These are phyloP conservation scores for Clarireedia homoeocarpa DNA, from an alignment of 2,329 filamentous ascomycete species.

Conservation along the genomic window DNA sequence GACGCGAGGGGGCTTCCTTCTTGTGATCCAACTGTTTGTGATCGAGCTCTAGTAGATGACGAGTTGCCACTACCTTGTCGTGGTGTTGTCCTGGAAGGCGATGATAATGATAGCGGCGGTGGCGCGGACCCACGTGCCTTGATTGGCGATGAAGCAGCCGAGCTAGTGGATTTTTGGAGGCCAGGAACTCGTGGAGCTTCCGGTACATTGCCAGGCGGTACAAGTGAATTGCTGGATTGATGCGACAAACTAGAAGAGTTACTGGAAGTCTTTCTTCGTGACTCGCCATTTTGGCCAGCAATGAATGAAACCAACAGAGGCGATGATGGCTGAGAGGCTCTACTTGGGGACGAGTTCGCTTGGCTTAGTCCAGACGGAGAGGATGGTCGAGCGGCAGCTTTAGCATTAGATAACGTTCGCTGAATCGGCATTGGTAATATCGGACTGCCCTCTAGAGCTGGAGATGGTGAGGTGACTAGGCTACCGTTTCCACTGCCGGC, in stretches of 20 bases:
- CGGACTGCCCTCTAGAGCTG: constrained; percentile 77
- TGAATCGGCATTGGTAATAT: constrained; percentile 73
- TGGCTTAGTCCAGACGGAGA: constrained; percentile 79
- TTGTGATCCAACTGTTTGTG: constrained; percentile 88
- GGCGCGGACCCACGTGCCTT: constrained; percentile 43
- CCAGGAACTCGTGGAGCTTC: constrained; percentile 60
- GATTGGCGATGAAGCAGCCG: constrained; percentile 45
- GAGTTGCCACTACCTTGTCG: constrained; percentile 46
- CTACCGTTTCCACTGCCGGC: constrained; percentile 7
- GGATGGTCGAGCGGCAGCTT: constrained; percentile 67
- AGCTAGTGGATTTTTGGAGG: constrained; percentile 52
- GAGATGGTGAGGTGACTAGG: constrained; percentile 47
- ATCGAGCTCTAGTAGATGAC: constrained; percentile 66
- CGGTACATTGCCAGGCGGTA: constrained; percentile 57
- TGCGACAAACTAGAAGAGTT: constrained; percentile 79
- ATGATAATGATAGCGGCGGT: constrained; percentile 44
- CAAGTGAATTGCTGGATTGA: constrained; percentile 61
- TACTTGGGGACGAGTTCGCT: constrained; percentile 77
- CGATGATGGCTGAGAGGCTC: constrained; percentile 76
- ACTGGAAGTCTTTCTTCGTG: constrained; percentile 82
- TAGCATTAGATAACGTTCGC: constrained; percentile 74
- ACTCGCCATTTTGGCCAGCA: constrained; percentile 70
- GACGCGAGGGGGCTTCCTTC: constrained; percentile 67
- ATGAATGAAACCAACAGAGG: constrained; percentile 96
- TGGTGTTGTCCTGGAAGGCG: constrained; percentile 57